Evolutionary conservation across 2,329 filamentous ascomycete species (phyloP), one percentile per base, ranked within the genome.

Genomic region (Penicillium sp.): DNA sequence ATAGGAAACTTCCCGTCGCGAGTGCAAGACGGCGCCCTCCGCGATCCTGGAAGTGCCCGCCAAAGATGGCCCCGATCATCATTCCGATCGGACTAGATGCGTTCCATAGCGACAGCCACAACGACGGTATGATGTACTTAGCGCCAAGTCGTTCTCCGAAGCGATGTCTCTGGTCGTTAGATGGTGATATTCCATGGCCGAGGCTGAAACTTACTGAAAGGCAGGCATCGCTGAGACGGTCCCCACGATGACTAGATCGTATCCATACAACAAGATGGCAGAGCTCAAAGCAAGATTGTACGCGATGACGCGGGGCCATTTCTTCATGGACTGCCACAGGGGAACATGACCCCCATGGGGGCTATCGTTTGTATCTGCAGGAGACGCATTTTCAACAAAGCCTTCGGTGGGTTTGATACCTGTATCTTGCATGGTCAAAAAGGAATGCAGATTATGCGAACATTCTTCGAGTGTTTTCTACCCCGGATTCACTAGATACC

Each of bases 101-200:
- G 35, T 73, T 75, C 78, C 78, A 81, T 11, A 81, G 67, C 0
- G 76, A 74, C 4, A 80, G 70, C 78, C 78, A 81, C 22, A 73
- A 68, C 0, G 75, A 75, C 0, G 78, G 76, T 12, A 77, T 69
- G 7, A 73, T 77, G 52, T 68, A 71, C n/a, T 67, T 60, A n/a
- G 65, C 67, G 22, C 74, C 50, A 14, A 69, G 64, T 12, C 58
- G 55, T 20, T 69, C 59, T 20, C 75, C 73, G 49, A 74, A 77
- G 31, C 71, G 43, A 34, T 58, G 31, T 51, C 65, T 66, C 14
- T 37, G 5, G 7, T n/a, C 39, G 58, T 61, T 11, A 51, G 35
- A 39, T n/a, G 11, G 25, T 11, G 20, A 15, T 53, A 17, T 38
- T 35, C 11, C 8, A 6, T 14, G 38, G 11, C 2, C 0, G 4